Conservation (phyloP, 768 basidiomycete species). For the Candolleomyces efflorescens region DNA sequence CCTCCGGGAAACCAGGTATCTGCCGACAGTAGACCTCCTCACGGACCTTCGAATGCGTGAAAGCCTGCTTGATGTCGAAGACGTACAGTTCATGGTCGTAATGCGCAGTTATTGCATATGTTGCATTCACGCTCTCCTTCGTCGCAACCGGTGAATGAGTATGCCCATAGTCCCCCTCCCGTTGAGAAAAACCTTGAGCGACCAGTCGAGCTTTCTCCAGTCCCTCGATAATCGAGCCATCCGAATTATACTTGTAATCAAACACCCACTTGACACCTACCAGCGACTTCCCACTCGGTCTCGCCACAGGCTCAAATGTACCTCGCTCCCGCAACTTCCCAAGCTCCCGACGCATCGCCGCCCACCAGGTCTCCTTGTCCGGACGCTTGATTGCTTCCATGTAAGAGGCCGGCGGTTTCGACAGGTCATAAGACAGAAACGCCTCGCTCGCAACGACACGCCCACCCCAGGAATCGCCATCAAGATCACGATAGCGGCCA, state of each 20-base stretch:
- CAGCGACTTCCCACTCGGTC: background rate
- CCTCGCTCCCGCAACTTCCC: background rate
- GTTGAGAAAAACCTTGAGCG: conserved; percentile 35
- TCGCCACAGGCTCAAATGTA: background rate
- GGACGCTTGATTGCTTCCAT: background rate
- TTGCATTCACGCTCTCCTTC: conserved; percentile 14
- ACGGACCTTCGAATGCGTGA: conserved; percentile 14
- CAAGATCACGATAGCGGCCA: background rate
- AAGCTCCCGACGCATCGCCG: background rate
- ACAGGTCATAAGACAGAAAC: too few species aligned
- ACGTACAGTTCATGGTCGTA: conserved; percentile 11
- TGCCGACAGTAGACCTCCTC: conserved; percentile 6
- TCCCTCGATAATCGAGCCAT: background rate
- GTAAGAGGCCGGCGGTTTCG: background rate
- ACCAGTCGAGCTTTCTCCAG: conserved; percentile 26
- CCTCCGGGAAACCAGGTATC: background rate
- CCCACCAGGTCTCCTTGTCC: background rate
- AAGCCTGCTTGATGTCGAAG: conserved; percentile 17
- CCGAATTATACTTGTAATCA: background rate
- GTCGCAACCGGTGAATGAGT: conserved; percentile 26
- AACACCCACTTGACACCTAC: conserved; percentile 1
- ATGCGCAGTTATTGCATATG: conserved; percentile 19
- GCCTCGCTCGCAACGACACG: too few species aligned
- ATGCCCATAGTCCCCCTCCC: conserved; percentile 30
- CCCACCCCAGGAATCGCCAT: background rate